Evolutionary conservation across 371 early-diverging fungal species (phyloP), one percentile per base, ranked within the genome.

Genomic region (Saksenaea oblongispora): DNA sequence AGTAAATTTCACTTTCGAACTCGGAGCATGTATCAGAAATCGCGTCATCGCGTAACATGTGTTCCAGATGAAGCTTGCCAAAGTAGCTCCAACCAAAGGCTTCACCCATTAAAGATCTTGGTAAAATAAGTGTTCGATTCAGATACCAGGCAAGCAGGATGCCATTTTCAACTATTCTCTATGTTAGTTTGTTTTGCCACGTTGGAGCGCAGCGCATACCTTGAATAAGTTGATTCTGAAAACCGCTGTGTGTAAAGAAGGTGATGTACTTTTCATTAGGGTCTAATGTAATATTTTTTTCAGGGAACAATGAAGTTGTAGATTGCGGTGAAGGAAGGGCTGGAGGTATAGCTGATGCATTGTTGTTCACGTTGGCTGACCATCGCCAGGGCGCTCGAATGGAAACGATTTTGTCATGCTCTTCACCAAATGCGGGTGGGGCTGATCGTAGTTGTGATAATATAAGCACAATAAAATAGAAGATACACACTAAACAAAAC

Each of bases 181-280:
- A 13, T 24, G 5, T 47, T 47, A 31, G 34, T 60, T 42, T 59
- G 31, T 28, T 56, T 35, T 28, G 10, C 18, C 17, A 37, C 36
- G n/a, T 0, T 56, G 17, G 34, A 56, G 26, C 34, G 10, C 8
- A 41, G n/a, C 2, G n/a, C 2, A 34, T 70, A 77, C 82, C 79
- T 76, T 78, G 78, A 62, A 79, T 79, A 2, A 82, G 63, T 65
- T 88, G 88, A 59, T 86, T 85, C 56, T 86, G 84, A 59, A 88
- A 82, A 0, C 84, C 83, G 28, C 83, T 81, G 65, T 88, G 86
- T 1, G 86, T 83, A 28, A 84, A 74, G 56, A 84, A 88, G 1
- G 88, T 80, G 42, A 87, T 56, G 53, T 74, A 86, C 58, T 75
- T 76, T 63, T 79, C 82, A 34, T 77, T 54, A 13, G 72, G 61